Percentiles rank a stretch among this genome's conserved stretches.
phyloP scores from a whole-genome alignment of 208 protist species.

The Crithidia thermophila region DNA sequence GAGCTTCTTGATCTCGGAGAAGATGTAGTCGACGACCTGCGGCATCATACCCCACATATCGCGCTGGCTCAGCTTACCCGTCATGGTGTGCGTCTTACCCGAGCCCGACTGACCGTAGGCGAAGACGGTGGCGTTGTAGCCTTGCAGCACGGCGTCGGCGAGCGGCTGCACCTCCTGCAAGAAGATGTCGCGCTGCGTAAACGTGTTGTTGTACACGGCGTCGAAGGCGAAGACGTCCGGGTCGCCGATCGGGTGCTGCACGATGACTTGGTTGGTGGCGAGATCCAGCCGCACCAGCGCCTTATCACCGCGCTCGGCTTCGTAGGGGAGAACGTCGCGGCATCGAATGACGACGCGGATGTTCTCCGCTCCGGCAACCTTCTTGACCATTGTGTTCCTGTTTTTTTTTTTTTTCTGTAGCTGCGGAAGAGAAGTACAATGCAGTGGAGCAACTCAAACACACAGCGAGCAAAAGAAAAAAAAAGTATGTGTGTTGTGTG shows the following conservation, averaged over 20 bases:
- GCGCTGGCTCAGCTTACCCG: conserved; percentile 72
- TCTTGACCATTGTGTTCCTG: conserved; percentile 64
- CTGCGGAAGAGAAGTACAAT: neutral
- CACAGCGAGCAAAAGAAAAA: neutral
- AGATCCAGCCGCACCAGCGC: conserved; percentile 85
- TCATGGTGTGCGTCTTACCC: conserved; percentile 94
- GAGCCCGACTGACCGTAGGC: conserved; percentile 93
- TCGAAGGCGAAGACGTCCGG: conserved; percentile 90
- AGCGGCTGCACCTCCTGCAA: conserved; percentile 88
- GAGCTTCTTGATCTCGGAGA: conserved; percentile 86
- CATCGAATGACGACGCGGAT: conserved; percentile 91
- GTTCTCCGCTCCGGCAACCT: conserved; percentile 77
- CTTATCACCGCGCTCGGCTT: conserved; percentile 89
- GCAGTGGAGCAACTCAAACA: neutral
- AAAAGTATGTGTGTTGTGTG: neutral
- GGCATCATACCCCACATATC: conserved; percentile 93
- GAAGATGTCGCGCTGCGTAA: conserved; percentile 92
- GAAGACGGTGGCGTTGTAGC: conserved; percentile 94
- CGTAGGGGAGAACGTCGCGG: conserved; percentile 79
- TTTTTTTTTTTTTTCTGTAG: neutral
- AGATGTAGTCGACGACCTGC: conserved; percentile 87
- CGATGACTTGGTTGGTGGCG: conserved; percentile 86
- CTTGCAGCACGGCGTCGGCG: conserved; percentile 86
- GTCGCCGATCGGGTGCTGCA: conserved; percentile 86
- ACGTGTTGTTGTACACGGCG: conserved; percentile 93